These are phyloP conservation scores for Kluyveromyces nonfermentans DNA, from an alignment of 805 yeast species.

Conservation along the genomic window DNA sequence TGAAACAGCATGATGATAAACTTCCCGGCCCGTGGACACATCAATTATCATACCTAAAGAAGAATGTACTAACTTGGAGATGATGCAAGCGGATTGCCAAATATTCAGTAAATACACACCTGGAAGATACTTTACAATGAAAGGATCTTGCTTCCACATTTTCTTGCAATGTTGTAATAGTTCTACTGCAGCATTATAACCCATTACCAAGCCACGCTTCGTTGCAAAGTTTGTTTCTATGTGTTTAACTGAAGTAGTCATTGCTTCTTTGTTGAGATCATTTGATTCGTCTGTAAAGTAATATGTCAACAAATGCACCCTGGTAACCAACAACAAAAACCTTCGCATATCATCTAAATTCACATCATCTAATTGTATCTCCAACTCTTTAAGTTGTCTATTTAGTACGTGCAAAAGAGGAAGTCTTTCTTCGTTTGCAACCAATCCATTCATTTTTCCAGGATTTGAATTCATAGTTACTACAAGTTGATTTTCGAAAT, in stretches of 20 bases:
- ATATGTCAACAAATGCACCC: constrained; percentile 76
- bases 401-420: constrained; percentile 65
- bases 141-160: constrained; percentile 49
- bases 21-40: constrained; percentile 56
- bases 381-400: constrained; percentile 69
- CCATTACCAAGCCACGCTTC: constrained; percentile 61
- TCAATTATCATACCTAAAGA: constrained; percentile 59
- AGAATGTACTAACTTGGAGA: constrained; percentile 72
- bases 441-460: constrained; percentile 54
- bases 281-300: constrained; percentile 51
- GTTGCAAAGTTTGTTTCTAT: constrained; percentile 42
- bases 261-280: constrained; percentile 1
- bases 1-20: constrained; percentile 57
- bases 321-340: constrained; percentile 59
- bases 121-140: constrained; percentile 70
- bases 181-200: constrained; percentile 72
- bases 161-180: constrained; percentile 57
- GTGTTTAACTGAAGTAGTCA: constrained; percentile 10
- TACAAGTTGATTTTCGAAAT: constrained; percentile 78
- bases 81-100: constrained; percentile 88
- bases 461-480: constrained; percentile 66
- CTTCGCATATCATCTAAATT: constrained; percentile 59
- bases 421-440: constrained; percentile 58
- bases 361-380: constrained; percentile 36
- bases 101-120: constrained; percentile 70